phyloP scores from a whole-genome alignment of 2,329 filamentous ascomycete genomes.

The Thermoascus crustaceus region DNA sequence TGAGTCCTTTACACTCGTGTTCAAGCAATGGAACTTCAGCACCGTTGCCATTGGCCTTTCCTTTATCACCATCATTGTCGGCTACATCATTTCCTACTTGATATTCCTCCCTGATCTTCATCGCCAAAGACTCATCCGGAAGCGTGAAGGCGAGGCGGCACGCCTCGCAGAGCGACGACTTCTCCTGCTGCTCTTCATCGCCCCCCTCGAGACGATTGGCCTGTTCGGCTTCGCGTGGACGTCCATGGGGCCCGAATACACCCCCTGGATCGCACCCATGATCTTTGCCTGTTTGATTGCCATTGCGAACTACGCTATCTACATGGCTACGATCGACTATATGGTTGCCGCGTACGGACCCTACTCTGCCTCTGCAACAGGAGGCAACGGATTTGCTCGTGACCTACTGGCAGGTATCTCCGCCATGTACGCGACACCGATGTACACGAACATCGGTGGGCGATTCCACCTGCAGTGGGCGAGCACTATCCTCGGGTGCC shows the following conservation, averaged over 20 bases:
- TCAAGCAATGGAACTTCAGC: slow-evolving; percentile 58
- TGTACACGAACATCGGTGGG: slow-evolving; percentile 45
- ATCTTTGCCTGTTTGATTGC: slow-evolving; percentile 59
- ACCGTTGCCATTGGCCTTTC: slow-evolving; percentile 50
- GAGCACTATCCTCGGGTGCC: slow-evolving; percentile 44
- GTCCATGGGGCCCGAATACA: slow-evolving; percentile 53
- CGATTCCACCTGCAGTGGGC: slow-evolving; percentile 44
- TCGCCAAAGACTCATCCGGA: slow-evolving; percentile 31
- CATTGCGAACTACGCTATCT: slow-evolving; percentile 66
- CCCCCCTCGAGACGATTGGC: slow-evolving; percentile 55
- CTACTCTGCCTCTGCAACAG: slow-evolving; percentile 66
- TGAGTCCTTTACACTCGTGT: slow-evolving; percentile 61
- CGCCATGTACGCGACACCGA: slow-evolving; percentile 59
- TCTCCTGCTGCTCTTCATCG: slow-evolving; percentile 56
- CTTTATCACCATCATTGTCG: slow-evolving; percentile 59
- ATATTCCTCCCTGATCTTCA: slow-evolving; percentile 49
- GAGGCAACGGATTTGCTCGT: slow-evolving; percentile 65
- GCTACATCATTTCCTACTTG: slow-evolving; percentile 56
- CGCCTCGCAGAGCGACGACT: slow-evolving; percentile 56
- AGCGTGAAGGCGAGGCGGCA: slow-evolving; percentile 40
- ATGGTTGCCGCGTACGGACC: slow-evolving; percentile 67
- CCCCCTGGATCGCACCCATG: slow-evolving; percentile 61
- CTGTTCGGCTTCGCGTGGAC: slow-evolving; percentile 65
- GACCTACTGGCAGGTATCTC: slow-evolving; percentile 67
- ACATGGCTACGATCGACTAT: slow-evolving; percentile 71